Evolutionary conservation across 176 grass and related monocot species (phyloP), one percentile per base, ranked within the genome.

Genomic region (Oryza meyeriana): DNA sequence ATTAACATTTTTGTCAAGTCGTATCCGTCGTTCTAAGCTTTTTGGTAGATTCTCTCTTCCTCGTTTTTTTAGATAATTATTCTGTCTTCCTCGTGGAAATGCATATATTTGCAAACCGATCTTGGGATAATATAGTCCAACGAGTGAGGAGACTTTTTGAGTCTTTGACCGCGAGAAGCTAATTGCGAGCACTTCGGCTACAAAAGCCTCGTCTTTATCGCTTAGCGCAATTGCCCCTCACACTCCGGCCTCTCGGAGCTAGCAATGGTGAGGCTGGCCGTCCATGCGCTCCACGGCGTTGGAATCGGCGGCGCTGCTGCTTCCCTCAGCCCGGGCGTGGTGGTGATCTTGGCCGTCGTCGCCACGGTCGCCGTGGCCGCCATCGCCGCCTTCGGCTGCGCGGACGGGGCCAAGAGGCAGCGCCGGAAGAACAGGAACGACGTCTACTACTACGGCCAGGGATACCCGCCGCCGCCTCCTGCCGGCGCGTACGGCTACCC

Each of bases 331-430:
- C 63, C 64, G 0, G 64, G 17, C 31, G 41, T 22, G 14, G 2
- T 89, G 29, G 41, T 85, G 11, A 3, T 20, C 41, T 6, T 81
- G 48, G 82, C 41, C 22, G 69, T 61, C 17, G 71, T n/a, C 1
- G 40, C 64, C 20, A 71, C 55, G 52, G 64, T 58, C 26, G 77
- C 77, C 1, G 27, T 89, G 41, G 87, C 77, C 0, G 87, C 87
- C 20, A 14, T 89, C 31, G 87, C 82, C 3, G 87, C 77, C 10
- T 85, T 89, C 77, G 87, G 82, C 26, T 89, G 87, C 71, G 87
- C 87, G 10, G n/a, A 85, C 20, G 65, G 87, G 2, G 77, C 65
- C 64, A 85, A 71, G 87, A 81, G 71, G 33, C 82, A 65, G 22
- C 64, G 33, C 7, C 71, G 57, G 64, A 63, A 73, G 44, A 55